Base-by-base conservation (phyloP, 2,329 filamentous ascomycete species). In the Botryotinia narcissicola region DNA sequence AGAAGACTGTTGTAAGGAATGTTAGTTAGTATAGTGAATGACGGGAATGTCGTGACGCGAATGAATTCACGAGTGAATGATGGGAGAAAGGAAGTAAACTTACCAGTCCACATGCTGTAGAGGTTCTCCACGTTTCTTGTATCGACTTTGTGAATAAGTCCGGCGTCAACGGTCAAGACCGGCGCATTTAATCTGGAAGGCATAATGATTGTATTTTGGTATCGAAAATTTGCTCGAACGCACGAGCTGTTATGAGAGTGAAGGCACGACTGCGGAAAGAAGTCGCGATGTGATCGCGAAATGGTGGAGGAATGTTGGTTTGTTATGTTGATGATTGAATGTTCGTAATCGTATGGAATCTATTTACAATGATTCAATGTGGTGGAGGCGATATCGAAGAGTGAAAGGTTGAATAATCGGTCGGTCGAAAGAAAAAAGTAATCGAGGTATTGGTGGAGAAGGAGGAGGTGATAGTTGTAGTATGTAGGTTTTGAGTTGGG, bases 101-200 rank as follows among this genome's bases (percentile, higher is more conserved):
- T 84, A 97, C 94, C 93, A 82, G 94, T 95, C 94, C 95, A 97
- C 89, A 98, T 97, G 86, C 93, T 95, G 84, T 96, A 97, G 70
- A 98, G 89, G 81, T 95, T 97, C 84, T 97, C 93, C 42, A 93
- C 91, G 82, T 97, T 97, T 78, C 92, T 89, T 1, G 95, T 97
- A 84, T 98, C 95, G 80, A 98, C 94, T 82, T 97, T 94, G 86
- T 96, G 93, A 82, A 99, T 95, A 78, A 95, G 92, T 81, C 92
- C 93, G 77, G 93, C 91, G 85, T 98, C 94, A 82, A 98, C 93
- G 76, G 94, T 94, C 81, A 98, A 87, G 82, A 98, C 93, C 80
- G 95, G 93, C 75, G 92, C 91, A 83, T 93, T 90, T 83, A 97
- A 87, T 84, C 89, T 88, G 81, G 93, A 90, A 85, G 94, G 93